phyloP scores from a whole-genome alignment of 495 filamentous ascomycete species.

The Trichoderma orchidacearum region DNA sequence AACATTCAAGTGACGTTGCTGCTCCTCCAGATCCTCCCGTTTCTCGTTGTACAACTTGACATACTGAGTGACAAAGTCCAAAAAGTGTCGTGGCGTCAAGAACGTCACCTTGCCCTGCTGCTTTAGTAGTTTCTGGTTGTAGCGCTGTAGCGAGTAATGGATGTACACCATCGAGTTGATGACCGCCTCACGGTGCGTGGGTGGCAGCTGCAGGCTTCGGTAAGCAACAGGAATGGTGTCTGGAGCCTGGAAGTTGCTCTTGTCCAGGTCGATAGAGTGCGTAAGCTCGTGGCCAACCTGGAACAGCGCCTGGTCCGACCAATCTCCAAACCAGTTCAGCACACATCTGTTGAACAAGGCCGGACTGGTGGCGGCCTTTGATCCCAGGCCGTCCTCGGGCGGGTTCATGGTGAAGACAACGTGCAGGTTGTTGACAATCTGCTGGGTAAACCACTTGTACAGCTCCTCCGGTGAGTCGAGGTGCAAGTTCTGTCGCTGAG shows the following conservation, averaged over 20 bases:
- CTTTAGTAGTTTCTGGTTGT: conserved; percentile 79
- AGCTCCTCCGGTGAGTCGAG: conserved; percentile 96
- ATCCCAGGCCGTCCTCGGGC: conserved; percentile 87
- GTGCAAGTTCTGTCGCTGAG: conserved; percentile 86
- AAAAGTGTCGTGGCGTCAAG: conserved; percentile 90
- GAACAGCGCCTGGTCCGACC: conserved; percentile 98
- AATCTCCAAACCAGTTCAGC: conserved; percentile 99
- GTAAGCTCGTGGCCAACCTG: conserved; percentile 94
- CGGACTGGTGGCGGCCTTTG: conserved; percentile 92
- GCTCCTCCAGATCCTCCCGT: conserved; percentile 94
- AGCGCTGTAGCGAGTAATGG: conserved; percentile 80
- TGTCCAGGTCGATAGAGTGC: conserved; percentile 86
- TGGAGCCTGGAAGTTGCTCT: conserved; percentile 69
- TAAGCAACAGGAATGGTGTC: conserved; percentile 88
- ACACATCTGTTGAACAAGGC: conserved; percentile 98
- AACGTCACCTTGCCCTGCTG: conserved; percentile 85
- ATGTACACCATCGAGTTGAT: conserved; percentile 98
- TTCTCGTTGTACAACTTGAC: conserved; percentile 97
- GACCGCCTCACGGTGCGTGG: conserved; percentile 78
- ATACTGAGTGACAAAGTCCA: conserved; percentile 97
- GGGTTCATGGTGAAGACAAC: conserved; percentile 99
- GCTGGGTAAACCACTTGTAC: conserved; percentile 99
- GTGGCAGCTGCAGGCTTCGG: conserved; percentile 67
- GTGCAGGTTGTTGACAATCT: conserved; percentile 97
- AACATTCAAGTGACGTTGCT: conserved; percentile 94